Conservation (phyloP, 495 filamentous ascomycete species). For the Ascodesmis nigricans region DNA sequence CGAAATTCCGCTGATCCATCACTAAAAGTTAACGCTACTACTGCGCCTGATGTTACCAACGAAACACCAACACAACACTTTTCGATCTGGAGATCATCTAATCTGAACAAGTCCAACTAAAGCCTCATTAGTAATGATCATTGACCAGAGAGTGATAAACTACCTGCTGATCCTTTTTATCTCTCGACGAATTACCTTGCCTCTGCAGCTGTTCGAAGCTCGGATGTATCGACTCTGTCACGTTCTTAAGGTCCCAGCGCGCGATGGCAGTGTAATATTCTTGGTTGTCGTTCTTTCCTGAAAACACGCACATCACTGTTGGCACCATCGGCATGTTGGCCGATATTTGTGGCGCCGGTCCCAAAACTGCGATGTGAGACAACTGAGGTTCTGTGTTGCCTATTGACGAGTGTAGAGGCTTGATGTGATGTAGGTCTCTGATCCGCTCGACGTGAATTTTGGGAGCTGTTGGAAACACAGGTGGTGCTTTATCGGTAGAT, state of each 20-base stretch:
- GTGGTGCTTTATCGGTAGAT: conserved; percentile 3
- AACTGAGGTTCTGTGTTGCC: too few species aligned
- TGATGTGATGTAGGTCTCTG: too few species aligned
- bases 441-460: conserved; percentile 13
- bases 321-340: conserved; percentile 4
- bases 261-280: conserved; percentile 15
- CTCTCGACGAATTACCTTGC: neutral
- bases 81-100: conserved; percentile 19
- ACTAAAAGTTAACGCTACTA: conserved; percentile 17
- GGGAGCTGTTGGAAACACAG: conserved; percentile 10
- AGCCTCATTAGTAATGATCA: conserved; percentile 1
- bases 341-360: conserved; percentile 11
- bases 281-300: conserved; percentile 8
- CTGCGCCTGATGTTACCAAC: conserved; percentile 13
- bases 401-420: too few species aligned
- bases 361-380: conserved; percentile 19
- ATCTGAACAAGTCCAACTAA: conserved; percentile 11
- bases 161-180: neutral
- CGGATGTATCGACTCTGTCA: conserved; percentile 13
- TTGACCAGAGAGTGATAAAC: too few species aligned
- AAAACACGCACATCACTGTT: conserved; percentile 17
- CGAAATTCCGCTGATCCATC: conserved; percentile 20
- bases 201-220: conserved; percentile 17
- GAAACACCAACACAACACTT: conserved; percentile 18
- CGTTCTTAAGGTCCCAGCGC: conserved; percentile 17